Evolutionary conservation across 805 yeast species (phyloP).

Genomic region (Spathaspora passalidarum): DNA sequence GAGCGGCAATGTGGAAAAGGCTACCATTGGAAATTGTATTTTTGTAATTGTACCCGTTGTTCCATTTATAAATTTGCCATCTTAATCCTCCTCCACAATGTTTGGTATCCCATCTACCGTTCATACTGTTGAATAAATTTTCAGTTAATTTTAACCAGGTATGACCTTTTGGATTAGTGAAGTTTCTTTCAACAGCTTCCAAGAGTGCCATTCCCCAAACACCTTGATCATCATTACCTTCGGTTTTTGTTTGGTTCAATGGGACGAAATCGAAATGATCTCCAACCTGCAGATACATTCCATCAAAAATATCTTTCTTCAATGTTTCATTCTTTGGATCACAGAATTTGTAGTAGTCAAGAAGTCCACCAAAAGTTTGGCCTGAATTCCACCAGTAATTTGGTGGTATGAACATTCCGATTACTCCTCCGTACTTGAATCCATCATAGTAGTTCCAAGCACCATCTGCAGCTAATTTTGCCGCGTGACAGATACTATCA

Average conservation of each 20-base stretch:
- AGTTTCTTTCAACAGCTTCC: slow-evolving; percentile 46
- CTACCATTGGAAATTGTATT: slow-evolving; percentile 89
- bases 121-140: slow-evolving; percentile 90
- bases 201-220: slow-evolving; percentile 48
- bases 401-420: slow-evolving; percentile 44
- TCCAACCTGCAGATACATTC: slow-evolving; percentile 45
- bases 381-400: slow-evolving; percentile 57
- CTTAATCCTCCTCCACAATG: slow-evolving; percentile 86
- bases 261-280: slow-evolving; percentile 40
- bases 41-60: slow-evolving; percentile 90
- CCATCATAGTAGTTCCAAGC: slow-evolving; percentile 47
- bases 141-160: slow-evolving; percentile 83
- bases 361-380: slow-evolving; percentile 47
- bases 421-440: slow-evolving; percentile 38
- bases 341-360: slow-evolving; percentile 40
- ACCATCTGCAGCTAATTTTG: slow-evolving; percentile 32
- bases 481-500: slow-evolving; percentile 42
- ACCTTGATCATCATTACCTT: slow-evolving; percentile 52
- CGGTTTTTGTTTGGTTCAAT: slow-evolving; percentile 43
- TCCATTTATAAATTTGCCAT: slow-evolving; percentile 97
- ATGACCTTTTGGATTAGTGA: slow-evolving; percentile 56
- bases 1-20: slow-evolving; percentile 80
- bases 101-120: slow-evolving; percentile 74
- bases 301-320: slow-evolving; percentile 28
- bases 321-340: slow-evolving; percentile 30